phyloP scores from a whole-genome alignment of 23 red algal species.

The Pyropia yezoensis region DNA sequence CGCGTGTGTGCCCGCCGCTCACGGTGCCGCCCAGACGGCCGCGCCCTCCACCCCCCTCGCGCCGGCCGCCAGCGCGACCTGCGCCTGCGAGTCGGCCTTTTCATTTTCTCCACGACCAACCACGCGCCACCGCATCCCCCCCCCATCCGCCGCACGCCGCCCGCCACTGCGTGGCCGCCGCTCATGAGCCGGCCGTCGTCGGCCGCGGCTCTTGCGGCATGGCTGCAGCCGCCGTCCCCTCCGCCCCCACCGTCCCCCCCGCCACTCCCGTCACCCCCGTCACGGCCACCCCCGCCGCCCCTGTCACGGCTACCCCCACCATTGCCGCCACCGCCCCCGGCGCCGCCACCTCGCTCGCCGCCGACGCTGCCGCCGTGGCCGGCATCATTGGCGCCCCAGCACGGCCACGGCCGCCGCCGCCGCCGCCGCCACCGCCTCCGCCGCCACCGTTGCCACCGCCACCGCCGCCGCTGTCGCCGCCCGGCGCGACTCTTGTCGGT shows the following conservation, averaged over 20 bases:
- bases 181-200: too few relatives aligned
- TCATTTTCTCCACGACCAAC: too few relatives aligned
- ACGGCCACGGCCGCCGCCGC: conserved; percentile 9
- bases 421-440: conserved; percentile 13
- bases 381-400: background rate
- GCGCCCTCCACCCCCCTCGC: too few relatives aligned
- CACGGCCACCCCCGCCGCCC: background rate
- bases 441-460: conserved; percentile 1
- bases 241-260: background rate
- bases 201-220: background rate
- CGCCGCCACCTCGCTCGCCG: background rate
- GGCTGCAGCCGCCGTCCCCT: background rate
- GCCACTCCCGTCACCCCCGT: background rate
- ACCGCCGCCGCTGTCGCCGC: conserved; percentile 14
- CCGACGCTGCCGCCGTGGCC: background rate
- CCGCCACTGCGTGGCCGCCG: too few relatives aligned
- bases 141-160: too few relatives aligned
- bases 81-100: too few relatives aligned
- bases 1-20: too few relatives aligned
- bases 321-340: background rate
- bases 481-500: conserved; percentile 2
- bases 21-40: too few relatives aligned
- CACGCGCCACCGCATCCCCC: too few relatives aligned
- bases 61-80: too few relatives aligned
- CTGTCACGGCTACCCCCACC: background rate